These are phyloP conservation scores for Saccharomycopsis sp. DNA, from an alignment of 805 yeast species.

Conservation along the genomic window DNA sequence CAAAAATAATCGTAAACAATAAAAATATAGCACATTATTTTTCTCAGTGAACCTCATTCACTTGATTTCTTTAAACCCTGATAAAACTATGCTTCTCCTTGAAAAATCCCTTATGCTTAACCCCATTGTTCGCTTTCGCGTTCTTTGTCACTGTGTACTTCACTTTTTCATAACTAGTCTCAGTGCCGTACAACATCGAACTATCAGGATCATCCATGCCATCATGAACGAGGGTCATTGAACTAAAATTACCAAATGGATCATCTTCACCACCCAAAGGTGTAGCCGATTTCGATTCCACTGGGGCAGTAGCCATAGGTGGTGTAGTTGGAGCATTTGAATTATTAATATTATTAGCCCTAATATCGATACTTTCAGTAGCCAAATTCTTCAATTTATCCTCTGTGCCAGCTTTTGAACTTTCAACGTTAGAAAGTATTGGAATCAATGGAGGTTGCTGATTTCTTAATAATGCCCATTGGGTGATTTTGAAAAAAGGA, in stretches of 20 bases:
- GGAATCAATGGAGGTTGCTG: conserved; percentile 97
- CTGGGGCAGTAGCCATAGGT: conserved; percentile 29
- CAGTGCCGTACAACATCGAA: conserved; percentile 40
- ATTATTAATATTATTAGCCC: not conserved
- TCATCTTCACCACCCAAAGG: conserved; percentile 38
- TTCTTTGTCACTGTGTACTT: conserved; percentile 43
- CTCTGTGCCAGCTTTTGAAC: conserved; percentile 24
- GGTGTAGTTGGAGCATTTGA: conserved; percentile 22
- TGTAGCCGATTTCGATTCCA: conserved; percentile 22
- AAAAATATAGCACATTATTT: not conserved
- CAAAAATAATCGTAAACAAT: not conserved
- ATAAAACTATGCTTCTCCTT: conserved; percentile 19
- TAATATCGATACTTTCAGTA: conserved; percentile 5
- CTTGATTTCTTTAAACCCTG: too few species aligned
- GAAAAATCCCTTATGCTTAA: conserved; percentile 15
- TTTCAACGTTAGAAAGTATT: conserved; percentile 43
- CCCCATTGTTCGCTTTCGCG: not conserved
- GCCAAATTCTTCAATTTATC: conserved; percentile 18
- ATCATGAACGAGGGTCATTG: conserved; percentile 77
- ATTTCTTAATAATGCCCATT: conserved; percentile 92
- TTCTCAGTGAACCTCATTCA: too few species aligned
- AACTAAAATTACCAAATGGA: conserved; percentile 80
- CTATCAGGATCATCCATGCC: conserved; percentile 39
- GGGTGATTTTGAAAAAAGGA: conserved; percentile 81
- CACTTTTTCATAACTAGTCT: conserved; percentile 45